phyloP scores from a whole-genome alignment of 768 basidiomycete species.

The Candolleomyces eurysporus region DNA sequence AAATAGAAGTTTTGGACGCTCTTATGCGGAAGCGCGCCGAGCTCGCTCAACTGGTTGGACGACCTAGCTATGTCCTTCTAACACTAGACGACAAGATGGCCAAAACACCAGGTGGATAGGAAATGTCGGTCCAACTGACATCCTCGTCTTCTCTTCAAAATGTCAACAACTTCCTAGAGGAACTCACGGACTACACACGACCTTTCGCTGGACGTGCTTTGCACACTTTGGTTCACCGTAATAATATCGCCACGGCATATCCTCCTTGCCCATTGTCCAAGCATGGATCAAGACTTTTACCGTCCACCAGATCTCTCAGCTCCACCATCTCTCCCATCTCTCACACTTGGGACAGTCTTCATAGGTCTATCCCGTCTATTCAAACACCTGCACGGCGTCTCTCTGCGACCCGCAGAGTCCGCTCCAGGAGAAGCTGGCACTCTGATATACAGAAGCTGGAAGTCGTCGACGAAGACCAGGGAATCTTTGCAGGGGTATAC shows the following conservation, averaged over 20 bases:
- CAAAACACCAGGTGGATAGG: constrained; percentile 73
- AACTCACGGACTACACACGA: too few relatives aligned
- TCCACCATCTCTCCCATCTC: constrained; percentile 71
- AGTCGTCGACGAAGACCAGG: constrained; percentile 84
- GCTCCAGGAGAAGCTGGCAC: constrained; percentile 86
- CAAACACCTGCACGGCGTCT: constrained; percentile 82
- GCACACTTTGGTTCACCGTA: constrained; percentile 60
- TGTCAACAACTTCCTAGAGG: constrained; percentile 82
- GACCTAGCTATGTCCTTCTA: constrained; percentile 84
- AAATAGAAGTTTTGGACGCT: constrained; percentile 74
- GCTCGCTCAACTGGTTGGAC: constrained; percentile 81
- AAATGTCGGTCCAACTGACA: not conserved
- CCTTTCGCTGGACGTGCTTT: constrained; percentile 75
- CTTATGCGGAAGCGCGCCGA: constrained; percentile 77
- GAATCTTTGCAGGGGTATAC: constrained; percentile 89
- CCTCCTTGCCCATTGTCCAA: constrained; percentile 63
- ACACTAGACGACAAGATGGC: constrained; percentile 96
- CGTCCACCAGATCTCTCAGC: constrained; percentile 76
- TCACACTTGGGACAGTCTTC: constrained; percentile 91
- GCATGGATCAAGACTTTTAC: constrained; percentile 98
- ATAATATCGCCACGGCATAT: too few relatives aligned
- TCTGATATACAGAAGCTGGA: constrained; percentile 85
- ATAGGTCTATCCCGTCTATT: constrained; percentile 91
- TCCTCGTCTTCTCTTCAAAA: constrained; percentile 47
- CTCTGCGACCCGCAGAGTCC: constrained; percentile 67